Evolutionary conservation across 495 filamentous ascomycete species (phyloP).

Genomic region (Lepidopterella palustris): DNA sequence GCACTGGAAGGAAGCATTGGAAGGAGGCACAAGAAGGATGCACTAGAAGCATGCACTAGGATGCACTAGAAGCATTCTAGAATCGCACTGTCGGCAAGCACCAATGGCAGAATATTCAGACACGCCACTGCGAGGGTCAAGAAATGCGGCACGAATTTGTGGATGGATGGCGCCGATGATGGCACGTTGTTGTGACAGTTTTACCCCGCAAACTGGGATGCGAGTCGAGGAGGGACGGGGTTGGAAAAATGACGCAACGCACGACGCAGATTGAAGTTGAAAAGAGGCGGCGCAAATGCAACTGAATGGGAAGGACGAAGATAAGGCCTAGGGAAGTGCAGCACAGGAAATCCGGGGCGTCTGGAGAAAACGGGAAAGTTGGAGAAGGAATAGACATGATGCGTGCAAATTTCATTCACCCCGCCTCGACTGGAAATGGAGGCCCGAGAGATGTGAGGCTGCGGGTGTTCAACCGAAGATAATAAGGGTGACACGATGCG

Average conservation of each 20-base stretch:
- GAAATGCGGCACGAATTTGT: not conserved
- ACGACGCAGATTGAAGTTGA: not conserved
- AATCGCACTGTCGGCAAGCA: not conserved
- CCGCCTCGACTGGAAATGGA: not conserved
- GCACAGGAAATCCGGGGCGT: not conserved
- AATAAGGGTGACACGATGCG: not conserved
- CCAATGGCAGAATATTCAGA: not conserved
- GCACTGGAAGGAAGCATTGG: not conserved
- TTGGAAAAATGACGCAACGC: not conserved
- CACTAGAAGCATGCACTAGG: not conserved
- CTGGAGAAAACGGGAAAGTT: not conserved
- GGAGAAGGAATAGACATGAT: not conserved
- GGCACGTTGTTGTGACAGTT: not conserved
- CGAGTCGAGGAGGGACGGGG: not conserved
- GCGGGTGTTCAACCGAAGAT: not conserved
- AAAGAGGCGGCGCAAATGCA: not conserved
- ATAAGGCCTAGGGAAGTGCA: not conserved
- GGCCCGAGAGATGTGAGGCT: not conserved
- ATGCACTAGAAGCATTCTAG: conserved; percentile 1
- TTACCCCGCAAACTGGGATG: not conserved
- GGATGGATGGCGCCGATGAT: not conserved
- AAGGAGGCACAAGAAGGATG: not conserved
- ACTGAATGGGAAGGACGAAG: not conserved
- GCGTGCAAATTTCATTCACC: not conserved
- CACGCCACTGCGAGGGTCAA: not conserved